phyloP scores from a whole-genome alignment of 305 asterid species.

The Fraxinus baroniana region DNA sequence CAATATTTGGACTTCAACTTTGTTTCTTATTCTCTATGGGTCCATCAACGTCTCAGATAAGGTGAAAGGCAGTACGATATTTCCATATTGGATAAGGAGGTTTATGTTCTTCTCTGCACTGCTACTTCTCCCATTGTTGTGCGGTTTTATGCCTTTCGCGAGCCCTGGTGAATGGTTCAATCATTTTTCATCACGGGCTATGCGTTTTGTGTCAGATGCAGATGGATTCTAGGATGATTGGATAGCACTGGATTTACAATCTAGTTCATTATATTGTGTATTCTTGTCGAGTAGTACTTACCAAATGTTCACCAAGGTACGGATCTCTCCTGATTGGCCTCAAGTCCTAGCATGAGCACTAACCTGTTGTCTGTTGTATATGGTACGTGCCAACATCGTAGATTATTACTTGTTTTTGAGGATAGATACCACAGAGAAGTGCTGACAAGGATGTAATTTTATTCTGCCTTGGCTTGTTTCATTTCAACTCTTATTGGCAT shows the following conservation, averaged over 20 bases:
- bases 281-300: neutral
- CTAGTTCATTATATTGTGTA: neutral
- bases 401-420: neutral
- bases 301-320: neutral
- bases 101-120: constrained; percentile 34
- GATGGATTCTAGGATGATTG: constrained; percentile 22
- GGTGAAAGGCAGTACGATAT: neutral
- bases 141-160: constrained; percentile 86
- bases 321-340: neutral
- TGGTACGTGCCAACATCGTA: neutral
- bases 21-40: constrained; percentile 62
- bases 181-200: constrained; percentile 47
- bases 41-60: constrained; percentile 49
- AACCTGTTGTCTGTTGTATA: neutral
- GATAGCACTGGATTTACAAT: neutral
- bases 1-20: constrained; percentile 44
- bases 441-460: neutral
- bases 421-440: neutral
- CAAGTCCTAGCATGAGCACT: neutral
- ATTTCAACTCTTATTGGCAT: neutral
- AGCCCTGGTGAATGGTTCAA: constrained; percentile 65
- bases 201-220: neutral
- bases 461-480: neutral
- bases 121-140: constrained; percentile 59
- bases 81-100: constrained; percentile 67